phyloP scores from a whole-genome alignment of 352 stramenopile genomes.

The Saprolegnia diclina region DNA sequence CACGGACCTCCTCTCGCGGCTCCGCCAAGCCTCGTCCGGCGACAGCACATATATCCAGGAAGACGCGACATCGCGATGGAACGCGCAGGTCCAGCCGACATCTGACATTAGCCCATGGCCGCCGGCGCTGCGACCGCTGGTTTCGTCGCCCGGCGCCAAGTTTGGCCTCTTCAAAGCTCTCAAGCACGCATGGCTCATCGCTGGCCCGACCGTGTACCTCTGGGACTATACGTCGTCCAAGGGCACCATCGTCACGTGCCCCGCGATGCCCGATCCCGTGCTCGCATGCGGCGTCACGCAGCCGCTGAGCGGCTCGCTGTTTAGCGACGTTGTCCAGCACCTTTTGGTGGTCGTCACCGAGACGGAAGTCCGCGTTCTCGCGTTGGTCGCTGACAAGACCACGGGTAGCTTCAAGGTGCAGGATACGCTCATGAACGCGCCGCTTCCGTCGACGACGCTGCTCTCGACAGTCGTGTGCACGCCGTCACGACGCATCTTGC shows the following conservation, averaged over 20 bases:
- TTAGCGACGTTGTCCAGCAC: constrained; percentile 90
- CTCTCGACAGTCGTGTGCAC: constrained; percentile 63
- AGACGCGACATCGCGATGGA: constrained; percentile 2
- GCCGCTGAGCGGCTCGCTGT: constrained; percentile 41
- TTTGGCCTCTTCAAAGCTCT: constrained; percentile 21
- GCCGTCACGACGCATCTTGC: constrained; percentile 89
- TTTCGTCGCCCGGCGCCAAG: background rate
- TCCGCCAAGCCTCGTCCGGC: background rate
- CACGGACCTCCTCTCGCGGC: background rate
- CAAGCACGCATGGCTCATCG: constrained; percentile 9
- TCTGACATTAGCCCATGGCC: constrained; percentile 4
- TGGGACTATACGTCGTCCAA: constrained; percentile 10
- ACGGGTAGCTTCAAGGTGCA: constrained; percentile 11
- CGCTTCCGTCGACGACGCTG: background rate
- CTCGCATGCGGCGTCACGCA: background rate
- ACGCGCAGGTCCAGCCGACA: background rate
- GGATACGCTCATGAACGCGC: constrained; percentile 22
- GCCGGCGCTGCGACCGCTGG: background rate
- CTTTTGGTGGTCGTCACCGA: constrained; percentile 92
- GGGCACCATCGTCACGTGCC: constrained; percentile 12
- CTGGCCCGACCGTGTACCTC: constrained; percentile 10
- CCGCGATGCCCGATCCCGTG: constrained; percentile 12
- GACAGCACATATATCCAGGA: background rate
- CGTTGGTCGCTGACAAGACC: constrained; percentile 59
- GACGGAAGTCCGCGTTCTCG: constrained; percentile 91